Conservation (phyloP, 192 early-diverging fungal species). For the Coemansia sp. region DNA sequence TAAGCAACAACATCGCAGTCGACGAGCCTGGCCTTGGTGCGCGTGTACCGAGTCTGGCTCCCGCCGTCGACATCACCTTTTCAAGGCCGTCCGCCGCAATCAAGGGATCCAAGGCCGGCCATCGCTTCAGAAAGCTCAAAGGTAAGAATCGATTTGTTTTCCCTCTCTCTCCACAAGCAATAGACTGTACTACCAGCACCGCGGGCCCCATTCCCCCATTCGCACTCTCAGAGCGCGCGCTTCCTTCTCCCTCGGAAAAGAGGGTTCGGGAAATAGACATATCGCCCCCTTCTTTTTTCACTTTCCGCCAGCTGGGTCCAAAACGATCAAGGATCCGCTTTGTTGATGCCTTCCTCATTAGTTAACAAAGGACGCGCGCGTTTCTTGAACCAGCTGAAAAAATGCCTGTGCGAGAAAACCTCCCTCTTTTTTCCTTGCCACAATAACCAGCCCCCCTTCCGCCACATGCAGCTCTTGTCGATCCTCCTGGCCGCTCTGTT, state of each 20-base stretch:
- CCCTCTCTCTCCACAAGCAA: background rate
- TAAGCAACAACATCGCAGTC: conserved; percentile 17
- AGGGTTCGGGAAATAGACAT: background rate
- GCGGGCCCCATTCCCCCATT: background rate
- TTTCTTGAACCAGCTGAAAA: background rate
- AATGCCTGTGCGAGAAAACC: background rate
- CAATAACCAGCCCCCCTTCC: background rate
- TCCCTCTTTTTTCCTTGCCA: background rate
- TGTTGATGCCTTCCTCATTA: conserved; percentile 3
- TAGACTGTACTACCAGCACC: background rate
- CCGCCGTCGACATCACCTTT: conserved; percentile 54
- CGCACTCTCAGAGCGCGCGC: background rate
- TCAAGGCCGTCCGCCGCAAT: conserved; percentile 42
- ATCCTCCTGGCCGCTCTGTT: background rate
- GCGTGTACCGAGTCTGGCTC: conserved; percentile 45
- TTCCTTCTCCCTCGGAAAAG: background rate
- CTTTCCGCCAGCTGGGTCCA: background rate
- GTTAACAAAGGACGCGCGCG: background rate
- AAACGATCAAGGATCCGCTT: background rate
- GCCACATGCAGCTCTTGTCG: background rate
- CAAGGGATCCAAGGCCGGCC: conserved; percentile 34
- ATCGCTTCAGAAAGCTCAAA: conserved; percentile 46
- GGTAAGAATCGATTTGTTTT: conserved; percentile 22
- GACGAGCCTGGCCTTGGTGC: conserved; percentile 34
- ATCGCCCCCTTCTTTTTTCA: background rate